These are phyloP conservation scores for Pythium phragmiticola DNA, from an alignment of 352 stramenopile species.

Conservation along the genomic window DNA sequence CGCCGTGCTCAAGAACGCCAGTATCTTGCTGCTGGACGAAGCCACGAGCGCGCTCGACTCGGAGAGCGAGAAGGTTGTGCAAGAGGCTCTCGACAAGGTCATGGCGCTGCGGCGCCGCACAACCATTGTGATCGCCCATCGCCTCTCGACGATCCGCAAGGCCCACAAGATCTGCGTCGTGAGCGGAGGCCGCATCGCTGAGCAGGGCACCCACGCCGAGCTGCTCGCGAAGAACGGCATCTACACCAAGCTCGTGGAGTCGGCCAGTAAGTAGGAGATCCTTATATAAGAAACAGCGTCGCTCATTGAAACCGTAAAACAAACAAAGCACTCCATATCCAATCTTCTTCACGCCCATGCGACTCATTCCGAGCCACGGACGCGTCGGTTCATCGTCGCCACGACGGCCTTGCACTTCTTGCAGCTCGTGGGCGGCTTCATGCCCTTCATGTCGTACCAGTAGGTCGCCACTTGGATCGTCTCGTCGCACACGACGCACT, in stretches of 20 bases:
- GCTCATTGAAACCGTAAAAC: no score
- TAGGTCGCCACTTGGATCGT: conserved; percentile 3
- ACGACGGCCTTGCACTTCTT: conserved; percentile 27
- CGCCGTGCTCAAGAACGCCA: conserved; percentile 40
- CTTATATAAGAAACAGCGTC: no score
- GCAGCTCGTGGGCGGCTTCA: conserved; percentile 25
- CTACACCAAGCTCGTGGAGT: conserved; percentile 10
- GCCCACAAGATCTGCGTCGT: conserved; percentile 94
- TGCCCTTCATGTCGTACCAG: conserved; percentile 39
- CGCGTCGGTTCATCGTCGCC: neutral
- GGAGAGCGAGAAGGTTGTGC: conserved; percentile 77
- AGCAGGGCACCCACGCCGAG: conserved; percentile 91
- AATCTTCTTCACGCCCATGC: no score
- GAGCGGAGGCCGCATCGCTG: conserved; percentile 86
- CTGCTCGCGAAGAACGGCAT: conserved; percentile 49
- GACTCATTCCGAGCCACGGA: no score
- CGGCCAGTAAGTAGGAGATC: neutral
- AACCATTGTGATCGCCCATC: conserved; percentile 92
- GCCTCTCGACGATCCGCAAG: conserved; percentile 91
- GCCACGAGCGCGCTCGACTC: conserved; percentile 84
- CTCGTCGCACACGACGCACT: conserved; percentile 7
- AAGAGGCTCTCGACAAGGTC: conserved; percentile 65
- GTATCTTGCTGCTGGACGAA: conserved; percentile 89
- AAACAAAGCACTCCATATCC: no score
- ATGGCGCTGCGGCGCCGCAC: conserved; percentile 58